Evolutionary conservation across 208 protist genomes (phyloP).

Genomic region (Leishmania gerbilli): DNA sequence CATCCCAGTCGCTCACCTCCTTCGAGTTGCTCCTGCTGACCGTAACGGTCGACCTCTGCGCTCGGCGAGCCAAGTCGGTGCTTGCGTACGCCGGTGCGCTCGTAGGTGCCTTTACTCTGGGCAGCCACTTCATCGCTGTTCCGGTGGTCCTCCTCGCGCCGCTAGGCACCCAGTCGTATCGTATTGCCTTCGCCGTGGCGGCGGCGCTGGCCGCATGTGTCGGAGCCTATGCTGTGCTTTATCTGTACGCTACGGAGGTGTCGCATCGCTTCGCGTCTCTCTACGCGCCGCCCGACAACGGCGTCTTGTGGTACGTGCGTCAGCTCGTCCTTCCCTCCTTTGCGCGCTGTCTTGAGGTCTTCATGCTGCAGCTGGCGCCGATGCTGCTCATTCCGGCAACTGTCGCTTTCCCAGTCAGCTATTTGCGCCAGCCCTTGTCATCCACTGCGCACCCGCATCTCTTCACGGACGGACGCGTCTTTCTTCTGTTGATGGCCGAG

Average conservation of each 20-base stretch:
- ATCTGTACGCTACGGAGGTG: conserved; percentile 28
- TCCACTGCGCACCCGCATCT: conserved; percentile 24
- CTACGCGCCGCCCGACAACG: conserved; percentile 72
- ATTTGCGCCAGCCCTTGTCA: conserved; percentile 14
- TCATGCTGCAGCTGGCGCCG: conserved; percentile 62
- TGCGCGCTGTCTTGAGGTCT: conserved; percentile 45
- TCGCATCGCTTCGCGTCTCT: conserved; percentile 36
- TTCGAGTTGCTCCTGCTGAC: conserved; percentile 61
- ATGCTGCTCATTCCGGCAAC: conserved; percentile 39
- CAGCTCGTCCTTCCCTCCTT: conserved; percentile 68
- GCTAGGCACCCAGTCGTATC: conserved; percentile 32
- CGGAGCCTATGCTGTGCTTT: conserved; percentile 31
- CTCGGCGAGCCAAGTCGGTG: conserved; percentile 13
- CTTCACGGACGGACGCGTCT: conserved; percentile 42
- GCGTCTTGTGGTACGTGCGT: conserved; percentile 78
- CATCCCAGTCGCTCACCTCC: conserved; percentile 57
- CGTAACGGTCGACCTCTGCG: conserved; percentile 40
- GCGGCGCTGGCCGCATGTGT: conserved; percentile 15
- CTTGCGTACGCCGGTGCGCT: conserved; percentile 23
- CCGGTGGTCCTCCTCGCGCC: conserved; percentile 57
- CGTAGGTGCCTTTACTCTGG: conserved; percentile 32
- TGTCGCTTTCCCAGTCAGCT: conserved; percentile 29
- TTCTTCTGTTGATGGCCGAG: conserved; percentile 54
- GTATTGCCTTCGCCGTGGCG: conserved; percentile 16
- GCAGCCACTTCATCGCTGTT: conserved; percentile 59